Evolutionary conservation across 805 yeast species (phyloP).

Genomic region (Metschnikowia sp.): DNA sequence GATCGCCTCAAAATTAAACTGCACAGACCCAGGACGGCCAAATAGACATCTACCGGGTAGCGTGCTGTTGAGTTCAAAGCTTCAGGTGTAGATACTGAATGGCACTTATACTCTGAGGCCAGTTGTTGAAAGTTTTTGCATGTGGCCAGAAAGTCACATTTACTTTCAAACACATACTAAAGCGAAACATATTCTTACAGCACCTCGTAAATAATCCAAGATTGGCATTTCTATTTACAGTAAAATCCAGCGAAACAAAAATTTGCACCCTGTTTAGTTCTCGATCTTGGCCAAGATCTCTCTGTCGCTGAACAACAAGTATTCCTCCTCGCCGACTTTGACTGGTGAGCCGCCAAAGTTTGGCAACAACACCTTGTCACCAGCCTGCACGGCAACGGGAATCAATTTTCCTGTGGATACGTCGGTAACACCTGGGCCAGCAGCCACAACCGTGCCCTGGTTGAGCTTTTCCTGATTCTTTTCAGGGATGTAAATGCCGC

Average conservation of each 20-base stretch:
- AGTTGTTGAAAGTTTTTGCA: no score
- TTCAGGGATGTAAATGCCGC: constrained; percentile 93
- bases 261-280: constrained; percentile 20
- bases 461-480: constrained; percentile 92
- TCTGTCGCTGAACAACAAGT: constrained; percentile 82
- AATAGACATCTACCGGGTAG: no score
- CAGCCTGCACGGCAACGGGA: constrained; percentile 74
- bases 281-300: constrained; percentile 93
- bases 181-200: no score
- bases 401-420: constrained; percentile 66
- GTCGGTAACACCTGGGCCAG: constrained; percentile 89
- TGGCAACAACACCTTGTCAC: constrained; percentile 94
- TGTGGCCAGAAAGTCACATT: no score
- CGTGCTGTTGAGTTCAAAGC: no score
- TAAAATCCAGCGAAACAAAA: background rate
- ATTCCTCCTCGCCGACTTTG: constrained; percentile 82
- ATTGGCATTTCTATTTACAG: constrained; percentile 6
- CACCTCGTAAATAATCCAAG: background rate
- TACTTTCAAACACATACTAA: no score
- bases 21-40: no score
- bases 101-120: no score
- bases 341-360: constrained; percentile 89
- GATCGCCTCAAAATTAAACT: no score
- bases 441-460: constrained; percentile 88
- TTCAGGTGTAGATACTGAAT: no score